These are phyloP conservation scores for Aspergillus sp. DNA, from an alignment of 2,329 filamentous ascomycete genomes.

Conservation along the genomic window DNA sequence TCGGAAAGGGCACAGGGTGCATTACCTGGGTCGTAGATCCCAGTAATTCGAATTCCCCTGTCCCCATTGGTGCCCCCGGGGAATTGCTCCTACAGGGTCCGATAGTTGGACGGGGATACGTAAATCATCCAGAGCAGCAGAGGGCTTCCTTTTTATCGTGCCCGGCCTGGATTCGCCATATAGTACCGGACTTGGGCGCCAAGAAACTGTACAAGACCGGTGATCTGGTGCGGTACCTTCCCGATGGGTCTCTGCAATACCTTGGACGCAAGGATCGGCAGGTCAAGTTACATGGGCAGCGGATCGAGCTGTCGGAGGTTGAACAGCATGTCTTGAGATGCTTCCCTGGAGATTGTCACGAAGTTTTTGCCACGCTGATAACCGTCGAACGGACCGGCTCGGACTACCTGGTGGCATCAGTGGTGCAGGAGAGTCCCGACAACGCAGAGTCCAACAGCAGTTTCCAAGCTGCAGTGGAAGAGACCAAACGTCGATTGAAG, in stretches of 20 bases:
- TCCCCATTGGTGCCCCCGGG: conserved; percentile 26
- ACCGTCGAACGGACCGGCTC: too few relatives aligned
- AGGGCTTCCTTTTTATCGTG: conserved; percentile 19
- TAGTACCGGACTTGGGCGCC: conserved; percentile 16
- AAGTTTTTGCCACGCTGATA: not conserved
- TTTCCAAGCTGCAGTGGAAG: not conserved
- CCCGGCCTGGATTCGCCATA: conserved; percentile 11
- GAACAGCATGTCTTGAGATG: conserved; percentile 22
- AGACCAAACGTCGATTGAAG: conserved; percentile 4
- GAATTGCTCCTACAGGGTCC: conserved; percentile 44
- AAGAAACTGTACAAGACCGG: conserved; percentile 37
- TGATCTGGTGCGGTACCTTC: conserved; percentile 15
- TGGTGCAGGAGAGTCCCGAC: not conserved
- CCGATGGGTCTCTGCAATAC: conserved; percentile 29
- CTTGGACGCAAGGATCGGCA: conserved; percentile 48
- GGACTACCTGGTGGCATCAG: not conserved
- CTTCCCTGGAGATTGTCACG: not conserved
- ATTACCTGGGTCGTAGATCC: conserved; percentile 24
- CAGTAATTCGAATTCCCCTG: conserved; percentile 8
- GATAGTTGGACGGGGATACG: conserved; percentile 35
- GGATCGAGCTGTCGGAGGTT: conserved; percentile 54
- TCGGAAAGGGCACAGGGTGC: conserved; percentile 10
- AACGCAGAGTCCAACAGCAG: not conserved
- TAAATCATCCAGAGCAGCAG: conserved; percentile 31
- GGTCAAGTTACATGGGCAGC: conserved; percentile 51